phyloP scores from a whole-genome alignment of 164 flowering plant species.

The Magnolia sinica region DNA sequence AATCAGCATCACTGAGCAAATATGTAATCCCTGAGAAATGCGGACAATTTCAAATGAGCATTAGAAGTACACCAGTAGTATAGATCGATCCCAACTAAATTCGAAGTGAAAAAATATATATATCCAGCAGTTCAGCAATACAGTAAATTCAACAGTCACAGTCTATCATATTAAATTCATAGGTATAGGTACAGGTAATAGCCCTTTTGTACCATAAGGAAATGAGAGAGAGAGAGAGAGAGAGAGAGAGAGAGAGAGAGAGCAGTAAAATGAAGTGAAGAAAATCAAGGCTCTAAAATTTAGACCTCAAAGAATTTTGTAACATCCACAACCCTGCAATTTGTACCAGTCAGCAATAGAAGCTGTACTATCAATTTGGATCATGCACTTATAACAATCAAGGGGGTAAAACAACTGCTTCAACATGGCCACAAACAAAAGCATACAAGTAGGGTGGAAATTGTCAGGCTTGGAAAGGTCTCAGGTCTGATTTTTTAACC shows the following conservation, averaged over 20 bases:
- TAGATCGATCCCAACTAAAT: not conserved
- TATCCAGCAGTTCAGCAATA: not conserved
- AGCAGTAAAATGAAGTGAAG: not conserved
- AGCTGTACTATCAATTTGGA: too few relatives aligned
- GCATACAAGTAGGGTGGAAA: too few relatives aligned
- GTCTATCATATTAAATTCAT: not conserved
- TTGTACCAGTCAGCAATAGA: too few relatives aligned
- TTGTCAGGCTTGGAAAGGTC: too few relatives aligned
- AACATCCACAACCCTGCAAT: too few relatives aligned
- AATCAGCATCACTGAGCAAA: conserved; percentile 45
- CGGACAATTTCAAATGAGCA: not conserved
- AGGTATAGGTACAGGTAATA: not conserved
- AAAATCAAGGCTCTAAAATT: not conserved
- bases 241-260: not conserved
- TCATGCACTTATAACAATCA: too few relatives aligned
- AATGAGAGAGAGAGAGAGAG: not conserved
- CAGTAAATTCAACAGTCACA: not conserved
- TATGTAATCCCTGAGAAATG: conserved; percentile 52
- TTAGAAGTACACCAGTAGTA: not conserved
- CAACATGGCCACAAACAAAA: too few relatives aligned
- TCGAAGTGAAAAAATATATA: not conserved
- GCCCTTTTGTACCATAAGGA: too few relatives aligned
- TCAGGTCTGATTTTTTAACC: too few relatives aligned
- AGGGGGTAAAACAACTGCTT: too few relatives aligned
- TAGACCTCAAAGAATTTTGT: too few relatives aligned